Percentiles rank a stretch among this genome's conserved stretches.
Conservation (phyloP, 495 filamentous ascomycete species). For the Hypoxylon lienhwacheense region DNA sequence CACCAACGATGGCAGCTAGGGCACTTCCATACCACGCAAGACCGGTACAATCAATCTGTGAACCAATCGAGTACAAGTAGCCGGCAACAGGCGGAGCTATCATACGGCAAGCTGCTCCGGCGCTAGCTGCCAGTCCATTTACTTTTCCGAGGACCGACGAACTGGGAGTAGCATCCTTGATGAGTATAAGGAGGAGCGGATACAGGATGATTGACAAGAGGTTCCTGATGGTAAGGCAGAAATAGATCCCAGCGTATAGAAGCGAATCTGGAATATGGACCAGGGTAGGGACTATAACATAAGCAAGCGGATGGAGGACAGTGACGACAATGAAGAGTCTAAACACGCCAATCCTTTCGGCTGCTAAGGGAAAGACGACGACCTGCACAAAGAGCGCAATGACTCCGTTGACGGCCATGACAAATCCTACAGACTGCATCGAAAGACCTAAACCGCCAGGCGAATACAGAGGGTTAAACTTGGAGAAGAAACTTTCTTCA, state of each 20-base stretch:
- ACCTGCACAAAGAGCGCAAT: slow-evolving; percentile 81
- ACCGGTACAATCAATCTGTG: slow-evolving; percentile 67
- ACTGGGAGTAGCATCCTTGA: slow-evolving; percentile 79
- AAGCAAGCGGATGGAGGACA: slow-evolving; percentile 71
- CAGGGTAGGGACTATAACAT: slow-evolving; percentile 73
- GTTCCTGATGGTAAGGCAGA: slow-evolving; percentile 71
- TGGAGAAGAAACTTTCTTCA: slow-evolving; percentile 16
- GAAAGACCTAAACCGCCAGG: slow-evolving; percentile 76
- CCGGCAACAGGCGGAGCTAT: slow-evolving; percentile 76
- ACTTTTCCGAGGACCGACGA: slow-evolving; percentile 70
- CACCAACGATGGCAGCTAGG: slow-evolving; percentile 68
- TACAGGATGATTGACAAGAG: slow-evolving; percentile 75
- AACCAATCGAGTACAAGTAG: slow-evolving; percentile 69
- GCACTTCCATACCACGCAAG: slow-evolving; percentile 78
- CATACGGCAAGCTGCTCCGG: slow-evolving; percentile 75
- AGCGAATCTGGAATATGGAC: slow-evolving; percentile 60
- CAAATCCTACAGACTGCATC: slow-evolving; percentile 70
- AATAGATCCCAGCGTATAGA: slow-evolving; percentile 70
- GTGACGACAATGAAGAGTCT: slow-evolving; percentile 72
- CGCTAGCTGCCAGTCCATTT: slow-evolving; percentile 79
- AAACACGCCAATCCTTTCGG: slow-evolving; percentile 73
- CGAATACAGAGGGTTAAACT: slow-evolving; percentile 56
- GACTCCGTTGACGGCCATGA: slow-evolving; percentile 77
- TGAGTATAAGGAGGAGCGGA: slow-evolving; percentile 75
- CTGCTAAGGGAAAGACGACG: slow-evolving; percentile 70